Conservation (phyloP, 2,329 filamentous ascomycete genomes). For the Ophiostoma pallidulum region DNA sequence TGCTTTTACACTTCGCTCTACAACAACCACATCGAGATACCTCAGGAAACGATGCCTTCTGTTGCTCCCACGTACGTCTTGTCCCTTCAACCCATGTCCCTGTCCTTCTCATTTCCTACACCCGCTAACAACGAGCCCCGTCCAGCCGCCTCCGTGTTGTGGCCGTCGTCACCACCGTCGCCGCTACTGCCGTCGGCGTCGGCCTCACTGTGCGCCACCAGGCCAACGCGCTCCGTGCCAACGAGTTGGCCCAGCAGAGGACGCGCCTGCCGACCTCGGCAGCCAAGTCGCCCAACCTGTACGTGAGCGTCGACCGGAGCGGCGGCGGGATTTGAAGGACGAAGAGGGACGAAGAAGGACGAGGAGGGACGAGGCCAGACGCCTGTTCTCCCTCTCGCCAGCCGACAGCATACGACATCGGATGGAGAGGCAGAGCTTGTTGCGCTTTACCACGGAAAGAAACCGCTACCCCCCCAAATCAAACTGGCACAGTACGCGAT, state of each 20-base stretch:
- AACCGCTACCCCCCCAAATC: no score
- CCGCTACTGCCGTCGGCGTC: constrained; percentile 23
- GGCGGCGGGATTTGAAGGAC: constrained; percentile 33
- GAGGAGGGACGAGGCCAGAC: no score
- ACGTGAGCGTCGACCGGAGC: constrained; percentile 44
- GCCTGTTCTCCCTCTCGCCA: background rate
- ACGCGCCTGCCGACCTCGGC: constrained; percentile 13
- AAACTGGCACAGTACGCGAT: no score
- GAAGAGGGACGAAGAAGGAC: background rate
- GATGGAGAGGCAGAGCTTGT: no score
- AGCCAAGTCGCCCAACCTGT: constrained; percentile 25
- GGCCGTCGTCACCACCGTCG: constrained; percentile 23
- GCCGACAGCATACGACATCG: background rate
- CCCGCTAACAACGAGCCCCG: background rate
- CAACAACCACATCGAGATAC: no score
- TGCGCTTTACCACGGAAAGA: no score
- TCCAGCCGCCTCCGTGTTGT: constrained; percentile 31
- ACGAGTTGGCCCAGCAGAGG: constrained; percentile 35
- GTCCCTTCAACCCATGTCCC: background rate
- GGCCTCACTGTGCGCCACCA: constrained; percentile 27
- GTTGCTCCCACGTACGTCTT: background rate
- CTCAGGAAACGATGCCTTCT: constrained; percentile 2
- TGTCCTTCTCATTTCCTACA: background rate
- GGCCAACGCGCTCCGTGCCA: constrained; percentile 28
- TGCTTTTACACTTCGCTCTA: no score